phyloP scores from a whole-genome alignment of 1,284 basidiomycete genomes.

The Apiotrichum porosum region DNA sequence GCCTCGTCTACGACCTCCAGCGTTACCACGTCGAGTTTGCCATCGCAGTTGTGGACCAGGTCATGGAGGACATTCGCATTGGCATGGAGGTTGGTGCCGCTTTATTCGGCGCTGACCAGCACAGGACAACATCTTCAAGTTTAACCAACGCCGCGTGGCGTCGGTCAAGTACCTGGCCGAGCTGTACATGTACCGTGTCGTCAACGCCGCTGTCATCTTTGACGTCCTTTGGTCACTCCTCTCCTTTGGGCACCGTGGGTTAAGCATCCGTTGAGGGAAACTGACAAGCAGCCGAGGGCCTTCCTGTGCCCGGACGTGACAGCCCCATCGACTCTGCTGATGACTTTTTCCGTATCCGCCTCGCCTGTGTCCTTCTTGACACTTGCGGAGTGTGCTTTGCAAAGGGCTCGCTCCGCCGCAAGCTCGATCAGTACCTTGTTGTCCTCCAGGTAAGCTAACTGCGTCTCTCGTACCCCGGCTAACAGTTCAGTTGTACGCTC shows the following conservation, averaged over 20 bases:
- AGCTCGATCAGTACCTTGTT: constrained; percentile 82
- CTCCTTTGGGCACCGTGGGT: constrained; percentile 93
- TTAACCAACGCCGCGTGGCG: constrained; percentile 87
- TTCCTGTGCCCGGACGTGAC: constrained; percentile 74
- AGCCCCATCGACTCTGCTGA: constrained; percentile 82
- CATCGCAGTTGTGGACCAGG: constrained; percentile 84
- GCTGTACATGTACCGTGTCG: constrained; percentile 91
- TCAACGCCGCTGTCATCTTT: constrained; percentile 84
- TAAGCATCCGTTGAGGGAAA: accelerated
- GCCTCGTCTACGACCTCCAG: constrained; percentile 88
- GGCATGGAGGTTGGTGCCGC: constrained; percentile 64
- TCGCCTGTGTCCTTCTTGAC: constrained; percentile 88
- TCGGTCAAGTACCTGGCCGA: constrained; percentile 93
- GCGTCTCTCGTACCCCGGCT: constrained; percentile 56
- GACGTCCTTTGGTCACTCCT: constrained; percentile 91
- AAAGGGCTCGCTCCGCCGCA: constrained; percentile 80
- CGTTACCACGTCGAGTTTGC: constrained; percentile 86
- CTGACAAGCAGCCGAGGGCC: constrained; percentile 61
- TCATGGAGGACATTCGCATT: constrained; percentile 83
- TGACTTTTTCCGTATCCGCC: constrained; percentile 90
- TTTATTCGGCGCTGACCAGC: background rate
- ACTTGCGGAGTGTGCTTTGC: constrained; percentile 99
- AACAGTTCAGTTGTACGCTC: constrained; percentile 83
- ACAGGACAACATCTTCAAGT: constrained; percentile 82
- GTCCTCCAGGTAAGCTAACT: too few relatives aligned